These are phyloP conservation scores for Starmerella sp. DNA, from an alignment of 805 yeast species.

Conservation along the genomic window DNA sequence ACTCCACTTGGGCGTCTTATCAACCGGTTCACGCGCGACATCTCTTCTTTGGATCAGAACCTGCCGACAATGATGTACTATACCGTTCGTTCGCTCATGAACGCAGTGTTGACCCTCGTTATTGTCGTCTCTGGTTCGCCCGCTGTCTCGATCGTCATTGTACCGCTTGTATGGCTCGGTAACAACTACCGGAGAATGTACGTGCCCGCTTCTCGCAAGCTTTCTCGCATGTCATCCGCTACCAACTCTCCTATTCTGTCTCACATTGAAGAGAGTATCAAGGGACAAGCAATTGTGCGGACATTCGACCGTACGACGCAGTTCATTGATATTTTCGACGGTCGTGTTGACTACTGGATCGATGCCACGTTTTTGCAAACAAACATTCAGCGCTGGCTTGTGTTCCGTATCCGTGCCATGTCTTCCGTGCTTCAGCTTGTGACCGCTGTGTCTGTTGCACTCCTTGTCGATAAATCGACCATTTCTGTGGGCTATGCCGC, in stretches of 20 bases:
- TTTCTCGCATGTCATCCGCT: constrained; percentile 58
- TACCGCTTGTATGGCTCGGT: constrained; percentile 45
- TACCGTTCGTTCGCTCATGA: constrained; percentile 40
- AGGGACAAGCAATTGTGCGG: constrained; percentile 63
- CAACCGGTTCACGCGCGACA: constrained; percentile 72
- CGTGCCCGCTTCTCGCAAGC: constrained; percentile 59
- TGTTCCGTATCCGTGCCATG: constrained; percentile 72
- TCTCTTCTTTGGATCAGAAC: constrained; percentile 62
- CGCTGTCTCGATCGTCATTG: constrained; percentile 52
- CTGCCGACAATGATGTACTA: constrained; percentile 49
- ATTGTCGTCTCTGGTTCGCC: constrained; percentile 56
- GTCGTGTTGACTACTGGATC: constrained; percentile 24
- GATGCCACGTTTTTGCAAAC: constrained; percentile 55
- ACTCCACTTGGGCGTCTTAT: constrained; percentile 73
- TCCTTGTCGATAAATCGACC: constrained; percentile 46
- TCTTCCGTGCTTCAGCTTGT: constrained; percentile 73
- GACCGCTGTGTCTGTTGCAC: constrained; percentile 63
- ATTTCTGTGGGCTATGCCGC: constrained; percentile 82
- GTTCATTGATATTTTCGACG: constrained; percentile 36
- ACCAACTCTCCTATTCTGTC: constrained; percentile 70
- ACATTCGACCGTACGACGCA: constrained; percentile 58
- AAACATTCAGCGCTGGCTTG: constrained; percentile 84
- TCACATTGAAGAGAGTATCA: constrained; percentile 67
- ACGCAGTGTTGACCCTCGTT: constrained; percentile 45
- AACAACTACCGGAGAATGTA: constrained; percentile 57